phyloP scores from a whole-genome alignment of 75 land plant genomes.

The Picea glauca region DNA sequence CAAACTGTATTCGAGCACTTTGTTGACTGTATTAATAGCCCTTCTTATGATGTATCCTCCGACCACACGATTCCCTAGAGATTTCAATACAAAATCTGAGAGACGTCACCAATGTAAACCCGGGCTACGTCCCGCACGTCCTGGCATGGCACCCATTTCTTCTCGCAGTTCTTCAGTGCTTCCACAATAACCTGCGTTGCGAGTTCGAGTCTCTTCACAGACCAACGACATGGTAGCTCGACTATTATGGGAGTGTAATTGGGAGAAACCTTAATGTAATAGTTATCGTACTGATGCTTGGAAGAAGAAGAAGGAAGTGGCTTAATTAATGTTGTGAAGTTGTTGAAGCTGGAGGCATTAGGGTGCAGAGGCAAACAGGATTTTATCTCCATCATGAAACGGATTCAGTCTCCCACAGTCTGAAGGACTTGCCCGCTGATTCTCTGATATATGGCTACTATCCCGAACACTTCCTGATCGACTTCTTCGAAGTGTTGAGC shows the following conservation, averaged over 20 bases:
- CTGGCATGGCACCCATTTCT: slow-evolving; percentile 68
- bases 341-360: neutral
- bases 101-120: slow-evolving; percentile 77
- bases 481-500: too few species aligned
- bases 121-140: slow-evolving; percentile 76
- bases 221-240: slow-evolving; percentile 90
- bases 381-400: slow-evolving; percentile 70
- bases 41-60: slow-evolving; percentile 49
- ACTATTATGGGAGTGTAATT: neutral
- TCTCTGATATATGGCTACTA: slow-evolving; percentile 42
- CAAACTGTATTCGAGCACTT: slow-evolving; percentile 64
- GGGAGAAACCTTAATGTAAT: neutral
- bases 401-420: slow-evolving; percentile 65
- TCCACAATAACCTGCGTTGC: slow-evolving; percentile 80
- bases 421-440: slow-evolving; percentile 26
- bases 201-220: slow-evolving; percentile 50
- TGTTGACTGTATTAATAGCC: slow-evolving; percentile 46
- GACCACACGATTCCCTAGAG: slow-evolving; percentile 63
- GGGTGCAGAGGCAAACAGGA: slow-evolving; percentile 25
- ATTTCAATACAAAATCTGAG: slow-evolving; percentile 80
- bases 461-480: too few species aligned
- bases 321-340: neutral
- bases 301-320: neutral
- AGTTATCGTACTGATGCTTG: slow-evolving; percentile 5
- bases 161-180: slow-evolving; percentile 42